Percentiles rank a stretch among this genome's conserved stretches.
Conservation (phyloP, 352 stramenopile genomes). For the Phytophthora crassamura region DNA sequence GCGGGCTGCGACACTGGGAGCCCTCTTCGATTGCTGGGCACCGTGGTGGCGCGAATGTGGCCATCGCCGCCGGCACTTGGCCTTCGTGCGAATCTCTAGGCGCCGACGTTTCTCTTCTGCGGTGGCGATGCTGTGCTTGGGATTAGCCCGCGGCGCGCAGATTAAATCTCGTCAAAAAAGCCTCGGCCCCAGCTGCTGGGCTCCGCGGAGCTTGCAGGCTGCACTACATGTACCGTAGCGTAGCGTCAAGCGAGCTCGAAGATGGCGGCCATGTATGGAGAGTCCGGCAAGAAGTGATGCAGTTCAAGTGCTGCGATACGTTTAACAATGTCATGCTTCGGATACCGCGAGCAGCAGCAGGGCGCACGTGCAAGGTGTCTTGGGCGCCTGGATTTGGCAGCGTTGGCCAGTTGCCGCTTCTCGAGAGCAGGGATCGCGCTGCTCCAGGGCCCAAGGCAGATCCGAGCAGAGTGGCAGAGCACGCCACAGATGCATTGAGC, state of each 20-base stretch:
- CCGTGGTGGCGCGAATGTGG: constrained; percentile 13
- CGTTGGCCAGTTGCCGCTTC: no score
- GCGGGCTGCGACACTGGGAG: constrained; percentile 19
- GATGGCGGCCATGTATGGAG: no score
- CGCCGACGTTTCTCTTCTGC: constrained; percentile 16
- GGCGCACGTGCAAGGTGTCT: neutral
- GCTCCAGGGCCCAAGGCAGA: neutral
- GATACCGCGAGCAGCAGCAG: constrained; percentile 4
- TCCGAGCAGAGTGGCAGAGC: constrained; percentile 4
- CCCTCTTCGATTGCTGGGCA: constrained; percentile 26
- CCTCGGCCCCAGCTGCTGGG: constrained; percentile 8
- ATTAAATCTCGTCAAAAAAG: constrained; percentile 34
- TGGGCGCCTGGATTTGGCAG: no score
- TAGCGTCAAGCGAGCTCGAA: no score
- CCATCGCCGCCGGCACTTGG: constrained; percentile 1
- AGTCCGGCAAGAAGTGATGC: neutral
- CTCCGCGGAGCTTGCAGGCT: no score
- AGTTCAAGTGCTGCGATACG: neutral
- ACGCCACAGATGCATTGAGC: neutral
- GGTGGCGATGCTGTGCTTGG: constrained; percentile 3
- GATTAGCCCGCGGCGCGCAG: constrained; percentile 22
- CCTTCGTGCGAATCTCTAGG: constrained; percentile 8
- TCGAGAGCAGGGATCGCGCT: no score
- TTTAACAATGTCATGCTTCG: no score
- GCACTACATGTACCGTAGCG: no score